Evolutionary conservation across 352 stramenopile genomes (phyloP), one percentile per base, ranked within the genome.

Genomic region (Globisporangium nodosum): DNA sequence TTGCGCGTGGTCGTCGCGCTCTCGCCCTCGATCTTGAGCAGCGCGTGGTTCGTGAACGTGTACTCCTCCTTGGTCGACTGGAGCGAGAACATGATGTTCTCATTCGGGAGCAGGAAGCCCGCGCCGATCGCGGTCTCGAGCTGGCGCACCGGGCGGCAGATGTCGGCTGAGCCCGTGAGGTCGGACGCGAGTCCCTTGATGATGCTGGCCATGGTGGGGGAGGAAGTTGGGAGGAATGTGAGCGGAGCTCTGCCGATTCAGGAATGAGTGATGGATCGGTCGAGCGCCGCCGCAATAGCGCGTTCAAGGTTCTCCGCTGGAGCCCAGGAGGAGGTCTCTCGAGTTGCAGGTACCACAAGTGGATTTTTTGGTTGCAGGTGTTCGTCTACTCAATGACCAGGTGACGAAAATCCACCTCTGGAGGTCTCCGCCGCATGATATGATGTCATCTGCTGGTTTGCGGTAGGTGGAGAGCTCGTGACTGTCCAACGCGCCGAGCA

Each of bases 11-110:
- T 82, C 1, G 74, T 76, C 39, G 72, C 74, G 24, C 43, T 76
- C 43, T 72, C 66, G 16, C 76, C 74, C 11, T 69, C 4, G 6
- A 67, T 65, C 43, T 68, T 61, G 33, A 87, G 69, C 46, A 87
- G 33, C 30, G 76, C 76, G 54, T 85, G 70, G 48, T 87, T 83
- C 3, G 77, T 85, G 64, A 87, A 87, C 46, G 71, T 58, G 56
- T 72, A 87, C 58, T 87, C 77, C 42, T 85, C 74, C 40, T 87
- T 85, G 39, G 52, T 54, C 27, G 77, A 87, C 58, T 78, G 63
- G 42, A 85, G 81, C 37, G 74, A 69, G 56, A 85, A 85, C 58
- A 87, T 37, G 18, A 85, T 65, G 11, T 58, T 52, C 56, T 87
- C 74, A 12, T 56, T 61, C 9, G 71, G 71, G 8, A 82, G 57